Base-by-base conservation (phyloP, 2,329 filamentous ascomycete species). In the Exophiala sideris region DNA sequence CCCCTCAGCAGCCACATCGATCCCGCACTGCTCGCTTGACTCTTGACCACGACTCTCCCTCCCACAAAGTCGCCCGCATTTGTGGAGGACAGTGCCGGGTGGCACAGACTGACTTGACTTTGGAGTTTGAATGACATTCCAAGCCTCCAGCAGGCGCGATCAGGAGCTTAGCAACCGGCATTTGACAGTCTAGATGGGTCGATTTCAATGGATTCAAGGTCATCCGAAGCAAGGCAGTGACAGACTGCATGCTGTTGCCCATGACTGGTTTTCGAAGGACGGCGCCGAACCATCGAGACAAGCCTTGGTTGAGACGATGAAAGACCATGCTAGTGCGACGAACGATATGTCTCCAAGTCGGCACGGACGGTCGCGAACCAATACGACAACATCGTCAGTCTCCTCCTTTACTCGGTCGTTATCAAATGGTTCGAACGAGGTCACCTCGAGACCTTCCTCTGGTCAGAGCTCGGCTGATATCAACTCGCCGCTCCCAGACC, bases 191-290 rank as follows among this genome's bases (percentile, higher is more conserved):
- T 38, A 57, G 47, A 62, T 62, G 59, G 59, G 57, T 40, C 59
- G 59, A 21, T 62, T 62, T 49, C 46, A 55, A 49, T 62, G 59
- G 59, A 51, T 47, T 29, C 51, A 57, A 20, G 57, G 44, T 42
- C 52, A 57, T 24, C 47, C 54, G 2, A 62, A 60, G 47, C 57
- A 60, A 29, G 41, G 50, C 35, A 55, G 54, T 47, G 60, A 62
- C 41, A 60, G 54, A 20, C 16, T 51, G 45, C 58, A 61, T 47
- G 38, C 48, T 16, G 44, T 52, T 38, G 33, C 59, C 20, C 58
- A 59, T 45, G 62, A 64, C 8, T 59, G 52, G 58, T 57, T 57
- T 21, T 57, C 54, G 20, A 57, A 56, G 41, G 49, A 54, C 34
- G 52, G 36, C 11, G 47, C 49, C 38, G 62, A 64, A 38, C 51